Conservation (phyloP, 2,329 filamentous ascomycete species). For the Fusarium praegraminearum region DNA sequence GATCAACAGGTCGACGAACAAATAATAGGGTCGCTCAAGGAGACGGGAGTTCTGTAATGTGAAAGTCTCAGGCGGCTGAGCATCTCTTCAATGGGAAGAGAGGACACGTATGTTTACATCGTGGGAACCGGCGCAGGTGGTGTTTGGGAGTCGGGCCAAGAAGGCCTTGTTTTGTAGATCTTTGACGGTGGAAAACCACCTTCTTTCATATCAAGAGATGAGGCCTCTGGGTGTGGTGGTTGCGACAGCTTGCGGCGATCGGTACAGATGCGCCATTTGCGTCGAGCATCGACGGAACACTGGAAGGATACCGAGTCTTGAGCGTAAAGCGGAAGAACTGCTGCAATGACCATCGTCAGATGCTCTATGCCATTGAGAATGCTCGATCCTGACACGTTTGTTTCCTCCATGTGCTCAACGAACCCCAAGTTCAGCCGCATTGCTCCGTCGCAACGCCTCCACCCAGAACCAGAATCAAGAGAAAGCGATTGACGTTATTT, state of each 20-base stretch:
- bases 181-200: conserved; percentile 60
- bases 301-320: not conserved
- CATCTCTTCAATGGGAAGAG: conserved; percentile 53
- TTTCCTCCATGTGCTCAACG: conserved; percentile 21
- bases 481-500: conserved; percentile 42
- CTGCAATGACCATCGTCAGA: conserved; percentile 1
- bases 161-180: conserved; percentile 56
- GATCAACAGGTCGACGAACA: conserved; percentile 47
- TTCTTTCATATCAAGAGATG: conserved; percentile 58
- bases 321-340: conserved; percentile 1
- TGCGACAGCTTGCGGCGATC: conserved; percentile 20
- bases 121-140: conserved; percentile 46
- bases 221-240: conserved; percentile 35
- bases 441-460: conserved; percentile 23
- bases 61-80: conserved; percentile 49
- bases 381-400: conserved; percentile 37
- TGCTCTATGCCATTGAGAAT: conserved; percentile 34
- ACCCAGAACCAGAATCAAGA: conserved; percentile 40
- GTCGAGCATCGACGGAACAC: conserved; percentile 3
- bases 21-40: conserved; percentile 47
- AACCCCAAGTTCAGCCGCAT: conserved; percentile 30
- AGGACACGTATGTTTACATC: conserved; percentile 49
- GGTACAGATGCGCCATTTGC: conserved; percentile 15
- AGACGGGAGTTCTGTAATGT: conserved; percentile 49
- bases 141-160: conserved; percentile 49